Conservation (phyloP, 768 basidiomycete species). For the Hygrocybe coccinea region DNA sequence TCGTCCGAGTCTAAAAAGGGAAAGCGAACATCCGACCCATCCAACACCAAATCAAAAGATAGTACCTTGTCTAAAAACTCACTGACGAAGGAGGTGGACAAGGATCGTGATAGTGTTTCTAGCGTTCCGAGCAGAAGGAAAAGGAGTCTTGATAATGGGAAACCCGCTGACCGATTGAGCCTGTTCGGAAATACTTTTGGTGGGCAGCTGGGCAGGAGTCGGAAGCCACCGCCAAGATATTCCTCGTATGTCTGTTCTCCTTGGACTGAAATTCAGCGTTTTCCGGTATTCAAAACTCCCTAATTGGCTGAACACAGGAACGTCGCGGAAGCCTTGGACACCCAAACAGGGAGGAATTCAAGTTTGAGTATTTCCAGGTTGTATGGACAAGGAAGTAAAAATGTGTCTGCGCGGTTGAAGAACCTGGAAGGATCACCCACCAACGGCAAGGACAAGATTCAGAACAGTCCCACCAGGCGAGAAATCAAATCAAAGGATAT, state of each 20-base stretch:
- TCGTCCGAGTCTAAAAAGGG: constrained; percentile 26
- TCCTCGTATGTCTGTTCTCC: constrained; percentile 47
- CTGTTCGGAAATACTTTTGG: constrained; percentile 72
- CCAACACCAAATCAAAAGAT: constrained; percentile 18
- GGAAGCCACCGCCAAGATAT: constrained; percentile 80
- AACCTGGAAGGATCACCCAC: not conserved
- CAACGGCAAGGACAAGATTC: not conserved
- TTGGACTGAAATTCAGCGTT: not conserved
- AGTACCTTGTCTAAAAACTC: constrained; percentile 25
- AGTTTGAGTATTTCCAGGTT: constrained; percentile 49
- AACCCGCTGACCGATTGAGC: constrained; percentile 61
- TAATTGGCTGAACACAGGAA: constrained; percentile 3
- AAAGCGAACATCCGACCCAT: constrained; percentile 11
- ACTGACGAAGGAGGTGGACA: constrained; percentile 26
- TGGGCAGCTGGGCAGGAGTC: constrained; percentile 55
- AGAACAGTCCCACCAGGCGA: not conserved
- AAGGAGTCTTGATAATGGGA: constrained; percentile 45
- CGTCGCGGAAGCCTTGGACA: constrained; percentile 34
- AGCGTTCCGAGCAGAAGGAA: constrained; percentile 33
- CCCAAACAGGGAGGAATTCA: constrained; percentile 38
- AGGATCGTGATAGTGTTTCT: constrained; percentile 25
- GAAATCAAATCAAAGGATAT: constrained; percentile 8
- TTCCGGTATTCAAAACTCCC: not conserved
- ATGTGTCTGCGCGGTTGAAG: not conserved
- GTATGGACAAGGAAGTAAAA: constrained; percentile 24